Percentiles rank a stretch among this genome's conserved stretches.
Conservation (phyloP, 2,329 filamentous ascomycete genomes). For the Cercospora sesami region DNA sequence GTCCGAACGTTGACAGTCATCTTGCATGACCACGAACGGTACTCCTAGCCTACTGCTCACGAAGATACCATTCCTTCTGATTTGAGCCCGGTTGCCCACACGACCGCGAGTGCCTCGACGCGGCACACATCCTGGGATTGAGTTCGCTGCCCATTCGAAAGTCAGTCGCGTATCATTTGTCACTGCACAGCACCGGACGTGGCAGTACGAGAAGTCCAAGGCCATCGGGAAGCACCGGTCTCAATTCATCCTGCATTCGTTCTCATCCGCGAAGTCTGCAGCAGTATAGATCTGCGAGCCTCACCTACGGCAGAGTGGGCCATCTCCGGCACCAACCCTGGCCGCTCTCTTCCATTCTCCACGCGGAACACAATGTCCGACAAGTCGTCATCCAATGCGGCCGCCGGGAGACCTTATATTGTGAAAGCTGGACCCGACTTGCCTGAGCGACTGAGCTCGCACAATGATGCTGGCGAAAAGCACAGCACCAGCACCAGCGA, state of each 20-base stretch:
- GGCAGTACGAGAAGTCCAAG: neutral
- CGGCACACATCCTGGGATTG: neutral
- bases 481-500: conserved; percentile 2
- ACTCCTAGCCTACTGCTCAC: neutral
- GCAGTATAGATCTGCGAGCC: neutral
- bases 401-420: conserved; percentile 1
- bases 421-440: conserved; percentile 12
- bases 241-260: neutral
- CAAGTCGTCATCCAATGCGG: neutral
- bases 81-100: neutral
- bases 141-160: conserved; percentile 4
- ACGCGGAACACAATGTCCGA: conserved; percentile 10
- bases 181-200: neutral
- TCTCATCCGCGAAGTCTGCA: neutral
- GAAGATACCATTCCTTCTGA: neutral
- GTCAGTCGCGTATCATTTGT: neutral
- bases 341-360: neutral
- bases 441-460: neutral
- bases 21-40: neutral
- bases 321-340: conserved; percentile 3
- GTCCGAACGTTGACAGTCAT: neutral
- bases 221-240: neutral
- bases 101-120: neutral
- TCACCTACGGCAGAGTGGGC: neutral
- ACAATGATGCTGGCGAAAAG: neutral